phyloP scores from a whole-genome alignment of 163 green algal genomes.

The Scenedesmus sp. region DNA sequence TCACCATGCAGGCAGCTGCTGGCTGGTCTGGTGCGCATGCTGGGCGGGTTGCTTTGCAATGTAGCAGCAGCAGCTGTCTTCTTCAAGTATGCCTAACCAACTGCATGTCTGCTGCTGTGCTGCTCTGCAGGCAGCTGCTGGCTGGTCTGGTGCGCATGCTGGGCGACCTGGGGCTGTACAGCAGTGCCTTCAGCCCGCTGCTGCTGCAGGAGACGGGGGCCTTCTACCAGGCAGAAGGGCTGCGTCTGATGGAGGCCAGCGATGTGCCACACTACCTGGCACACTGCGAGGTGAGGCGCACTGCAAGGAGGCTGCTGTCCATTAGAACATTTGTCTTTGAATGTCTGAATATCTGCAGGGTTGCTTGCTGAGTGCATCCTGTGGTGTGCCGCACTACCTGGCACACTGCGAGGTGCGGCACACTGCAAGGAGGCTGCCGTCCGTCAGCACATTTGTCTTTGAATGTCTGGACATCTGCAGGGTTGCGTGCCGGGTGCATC shows the following conservation, averaged over 20 bases:
- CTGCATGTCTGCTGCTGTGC: no score
- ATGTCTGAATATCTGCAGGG: no score
- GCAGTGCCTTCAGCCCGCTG: constrained; percentile 66
- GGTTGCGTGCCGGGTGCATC: no score
- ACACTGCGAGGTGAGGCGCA: constrained; percentile 86
- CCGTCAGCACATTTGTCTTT: no score
- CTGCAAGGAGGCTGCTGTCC: background rate
- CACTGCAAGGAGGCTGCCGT: no score
- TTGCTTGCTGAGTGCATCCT: no score
- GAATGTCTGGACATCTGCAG: no score
- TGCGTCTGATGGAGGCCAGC: constrained; percentile 71
- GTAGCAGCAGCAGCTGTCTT: background rate
- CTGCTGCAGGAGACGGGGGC: constrained; percentile 75
- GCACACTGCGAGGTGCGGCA: no score
- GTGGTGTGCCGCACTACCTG: no score
- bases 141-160: constrained; percentile 86
- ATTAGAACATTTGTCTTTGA: background rate
- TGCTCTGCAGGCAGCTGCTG: constrained; percentile 69
- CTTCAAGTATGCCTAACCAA: no score
- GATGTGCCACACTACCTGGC: constrained; percentile 90
- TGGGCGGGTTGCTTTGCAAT: constrained; percentile 56
- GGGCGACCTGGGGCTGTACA: constrained; percentile 81
- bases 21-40: constrained; percentile 85
- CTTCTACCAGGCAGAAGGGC: constrained; percentile 85
- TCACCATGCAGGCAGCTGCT: background rate